Conservation (phyloP, 805 yeast species). For the Cyberlindnera americana region DNA sequence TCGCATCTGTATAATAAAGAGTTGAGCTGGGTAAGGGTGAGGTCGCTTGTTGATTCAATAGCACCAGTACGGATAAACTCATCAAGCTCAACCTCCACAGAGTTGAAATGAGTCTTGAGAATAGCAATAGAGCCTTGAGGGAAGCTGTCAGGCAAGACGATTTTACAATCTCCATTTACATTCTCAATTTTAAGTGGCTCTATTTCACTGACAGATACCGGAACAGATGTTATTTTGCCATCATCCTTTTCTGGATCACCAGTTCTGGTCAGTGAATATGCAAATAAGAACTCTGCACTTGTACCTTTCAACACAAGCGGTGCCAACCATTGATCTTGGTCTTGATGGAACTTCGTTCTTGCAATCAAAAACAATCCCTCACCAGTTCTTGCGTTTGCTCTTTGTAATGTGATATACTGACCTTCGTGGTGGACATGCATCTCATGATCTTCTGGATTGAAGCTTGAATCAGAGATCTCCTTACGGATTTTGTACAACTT, state of each 20-base stretch:
- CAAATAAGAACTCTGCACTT: conserved; percentile 50
- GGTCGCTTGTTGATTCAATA: conserved; percentile 58
- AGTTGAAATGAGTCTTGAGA: conserved; percentile 63
- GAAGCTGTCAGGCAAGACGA: conserved; percentile 59
- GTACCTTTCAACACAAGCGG: conserved; percentile 63
- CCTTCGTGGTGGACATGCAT: conserved; percentile 94
- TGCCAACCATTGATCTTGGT: conserved; percentile 48
- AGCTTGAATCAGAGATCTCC: conserved; percentile 47
- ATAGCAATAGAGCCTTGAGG: conserved; percentile 92
- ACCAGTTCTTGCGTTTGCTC: conserved; percentile 80
- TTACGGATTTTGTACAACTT: conserved; percentile 56
- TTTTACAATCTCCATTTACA: conserved; percentile 45
- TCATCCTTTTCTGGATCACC: conserved; percentile 45
- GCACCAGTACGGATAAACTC: conserved; percentile 72
- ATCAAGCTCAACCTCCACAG: conserved; percentile 65
- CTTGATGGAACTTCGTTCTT: conserved; percentile 63
- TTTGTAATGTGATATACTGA: conserved; percentile 85
- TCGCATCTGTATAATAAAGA: conserved; percentile 74
- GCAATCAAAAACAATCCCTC: conserved; percentile 87
- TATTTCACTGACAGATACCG: conserved; percentile 56
- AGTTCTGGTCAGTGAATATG: conserved; percentile 49
- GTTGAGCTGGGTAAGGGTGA: conserved; percentile 69
- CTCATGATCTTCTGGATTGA: conserved; percentile 61
- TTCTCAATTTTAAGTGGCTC: conserved; percentile 45
- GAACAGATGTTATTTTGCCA: conserved; percentile 55